Conservation (phyloP, 768 basidiomycete species). For the Leccinum boreale region DNA sequence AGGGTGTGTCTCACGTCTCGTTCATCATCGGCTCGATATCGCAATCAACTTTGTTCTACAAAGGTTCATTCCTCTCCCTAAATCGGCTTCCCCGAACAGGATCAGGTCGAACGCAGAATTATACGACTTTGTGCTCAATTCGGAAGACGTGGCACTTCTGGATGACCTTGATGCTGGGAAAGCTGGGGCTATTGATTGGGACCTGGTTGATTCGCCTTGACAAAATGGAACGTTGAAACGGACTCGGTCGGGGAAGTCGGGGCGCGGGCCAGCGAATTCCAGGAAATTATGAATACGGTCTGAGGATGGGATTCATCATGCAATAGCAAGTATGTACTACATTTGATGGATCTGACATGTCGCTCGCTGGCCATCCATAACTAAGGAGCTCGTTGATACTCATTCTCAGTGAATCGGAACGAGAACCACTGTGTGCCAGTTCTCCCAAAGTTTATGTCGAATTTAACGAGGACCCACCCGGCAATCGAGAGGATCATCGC, state of each 20-base stretch:
- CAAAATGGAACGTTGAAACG: background rate
- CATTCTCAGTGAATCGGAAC: no score
- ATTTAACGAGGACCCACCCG: background rate
- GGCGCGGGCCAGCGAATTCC: background rate
- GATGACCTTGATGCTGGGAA: conserved; percentile 72
- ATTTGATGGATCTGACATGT: background rate
- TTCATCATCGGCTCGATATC: background rate
- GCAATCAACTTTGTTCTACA: background rate
- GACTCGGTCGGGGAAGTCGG: conserved; percentile 4
- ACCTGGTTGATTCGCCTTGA: conserved; percentile 59
- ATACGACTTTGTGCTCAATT: conserved; percentile 68
- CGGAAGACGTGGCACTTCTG: conserved; percentile 62
- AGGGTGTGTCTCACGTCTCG: conserved; percentile 45
- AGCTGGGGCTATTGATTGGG: conserved; percentile 78
- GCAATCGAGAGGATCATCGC: background rate
- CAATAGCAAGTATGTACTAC: background rate
- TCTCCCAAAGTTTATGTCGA: background rate
- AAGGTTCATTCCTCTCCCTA: conserved; percentile 83
- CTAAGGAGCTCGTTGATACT: background rate
- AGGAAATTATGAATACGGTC: background rate
- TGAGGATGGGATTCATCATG: background rate
- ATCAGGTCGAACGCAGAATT: conserved; percentile 72
- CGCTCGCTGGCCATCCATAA: background rate
- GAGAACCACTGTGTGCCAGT: no score
- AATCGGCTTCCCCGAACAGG: conserved; percentile 66